Evolutionary conservation across 2,329 filamentous ascomycete genomes (phyloP).

Genomic region (Neopestalotiopsis sp.): DNA sequence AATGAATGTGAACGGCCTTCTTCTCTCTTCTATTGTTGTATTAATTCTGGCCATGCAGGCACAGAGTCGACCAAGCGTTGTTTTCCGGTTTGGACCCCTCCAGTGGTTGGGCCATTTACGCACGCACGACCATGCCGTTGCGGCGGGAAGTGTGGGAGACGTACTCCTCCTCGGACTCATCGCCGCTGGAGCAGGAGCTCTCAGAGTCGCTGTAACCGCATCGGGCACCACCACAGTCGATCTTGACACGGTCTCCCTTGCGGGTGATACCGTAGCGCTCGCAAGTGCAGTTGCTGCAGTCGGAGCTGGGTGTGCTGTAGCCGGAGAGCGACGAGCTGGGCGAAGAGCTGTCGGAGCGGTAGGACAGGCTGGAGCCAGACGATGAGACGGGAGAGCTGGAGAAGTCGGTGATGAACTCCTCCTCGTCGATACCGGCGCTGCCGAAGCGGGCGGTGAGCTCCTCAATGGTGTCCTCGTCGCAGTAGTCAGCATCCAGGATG

Average conservation of each 20-base stretch:
- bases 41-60: conserved; percentile 19
- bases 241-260: conserved; percentile 89
- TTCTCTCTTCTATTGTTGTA: conserved; percentile 27
- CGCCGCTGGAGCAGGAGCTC: conserved; percentile 72
- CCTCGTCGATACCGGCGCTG: conserved; percentile 62
- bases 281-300: conserved; percentile 84
- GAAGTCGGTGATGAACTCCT: conserved; percentile 62
- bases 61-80: conserved; percentile 25
- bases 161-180: conserved; percentile 65
- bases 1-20: conserved; percentile 39
- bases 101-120: conserved; percentile 33
- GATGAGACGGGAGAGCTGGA: conserved; percentile 68
- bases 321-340: conserved; percentile 76
- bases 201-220: conserved; percentile 82
- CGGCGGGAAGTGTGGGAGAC: conserved; percentile 62
- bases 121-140: conserved; percentile 66
- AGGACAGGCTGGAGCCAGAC: conserved; percentile 72
- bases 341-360: conserved; percentile 74
- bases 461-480: conserved; percentile 70
- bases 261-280: conserved; percentile 97
- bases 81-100: conserved; percentile 30
- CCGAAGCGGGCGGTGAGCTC: conserved; percentile 80
- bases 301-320: conserved; percentile 80
- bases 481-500: conserved; percentile 84
- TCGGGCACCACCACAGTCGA: conserved; percentile 89